phyloP scores from a whole-genome alignment of 176 grass and related monocot species.

The Coix lacrymajobi region DNA sequence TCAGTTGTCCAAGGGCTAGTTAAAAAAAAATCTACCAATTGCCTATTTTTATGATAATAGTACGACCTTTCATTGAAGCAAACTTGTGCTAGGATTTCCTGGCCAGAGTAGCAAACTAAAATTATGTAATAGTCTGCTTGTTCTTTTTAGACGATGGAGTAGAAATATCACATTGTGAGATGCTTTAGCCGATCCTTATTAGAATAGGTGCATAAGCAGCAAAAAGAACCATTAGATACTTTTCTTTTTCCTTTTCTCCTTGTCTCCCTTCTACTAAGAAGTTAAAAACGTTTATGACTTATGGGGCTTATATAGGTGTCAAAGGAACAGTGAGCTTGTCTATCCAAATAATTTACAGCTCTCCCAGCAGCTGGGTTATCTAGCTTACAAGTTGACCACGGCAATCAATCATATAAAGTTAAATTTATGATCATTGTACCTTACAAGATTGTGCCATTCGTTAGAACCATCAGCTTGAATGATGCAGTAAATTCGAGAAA shows the following conservation, averaged over 20 bases:
- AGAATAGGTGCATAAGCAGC: neutral
- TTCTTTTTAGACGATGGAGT: neutral
- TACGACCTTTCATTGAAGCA: neutral
- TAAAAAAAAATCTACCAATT: neutral
- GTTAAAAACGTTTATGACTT: neutral
- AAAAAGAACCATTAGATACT: neutral
- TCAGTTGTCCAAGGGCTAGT: neutral
- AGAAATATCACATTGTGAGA: neutral
- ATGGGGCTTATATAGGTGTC: neutral
- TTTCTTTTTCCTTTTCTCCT: neutral
- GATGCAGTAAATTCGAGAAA: constrained; percentile 14
- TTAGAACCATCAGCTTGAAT: neutral
- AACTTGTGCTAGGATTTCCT: neutral
- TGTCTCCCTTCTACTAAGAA: neutral
- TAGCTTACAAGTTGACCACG: neutral
- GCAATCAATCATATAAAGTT: neutral
- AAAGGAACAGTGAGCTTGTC: neutral
- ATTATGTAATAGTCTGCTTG: neutral
- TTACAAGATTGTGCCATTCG: neutral
- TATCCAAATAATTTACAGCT: neutral
- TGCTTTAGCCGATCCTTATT: neutral
- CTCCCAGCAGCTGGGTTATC: neutral
- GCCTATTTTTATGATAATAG: constrained; percentile 1
- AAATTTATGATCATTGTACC: neutral
- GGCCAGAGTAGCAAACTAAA: neutral